These are phyloP conservation scores for Cordyceps fumosorosea DNA, from an alignment of 2,329 filamentous ascomycete genomes.

Conservation along the genomic window DNA sequence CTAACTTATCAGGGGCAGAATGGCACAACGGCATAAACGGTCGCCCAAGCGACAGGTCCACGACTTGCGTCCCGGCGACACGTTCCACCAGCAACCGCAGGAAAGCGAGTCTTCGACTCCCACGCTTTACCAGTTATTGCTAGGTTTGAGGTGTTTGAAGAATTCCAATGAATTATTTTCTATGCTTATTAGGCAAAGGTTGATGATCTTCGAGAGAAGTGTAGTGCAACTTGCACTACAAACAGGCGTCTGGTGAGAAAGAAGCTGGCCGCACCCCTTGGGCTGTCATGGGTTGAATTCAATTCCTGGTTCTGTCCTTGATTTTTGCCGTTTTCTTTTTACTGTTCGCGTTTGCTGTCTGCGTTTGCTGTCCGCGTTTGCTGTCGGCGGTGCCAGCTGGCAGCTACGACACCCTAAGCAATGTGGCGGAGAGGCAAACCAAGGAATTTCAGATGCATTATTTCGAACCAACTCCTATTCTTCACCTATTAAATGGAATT, in stretches of 20 bases:
- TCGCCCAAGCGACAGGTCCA: neutral
- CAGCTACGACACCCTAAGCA: too few relatives aligned
- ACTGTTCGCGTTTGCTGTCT: too few relatives aligned
- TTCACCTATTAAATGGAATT: conserved; percentile 40
- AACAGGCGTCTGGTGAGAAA: too few relatives aligned
- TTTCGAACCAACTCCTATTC: neutral
- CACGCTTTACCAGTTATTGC: too few relatives aligned
- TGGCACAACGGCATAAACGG: neutral
- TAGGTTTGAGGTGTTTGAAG: too few relatives aligned
- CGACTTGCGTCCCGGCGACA: neutral
- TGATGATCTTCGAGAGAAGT: too few relatives aligned
- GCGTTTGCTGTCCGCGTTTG: neutral
- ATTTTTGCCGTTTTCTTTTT: neutral
- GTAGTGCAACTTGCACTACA: too few relatives aligned
- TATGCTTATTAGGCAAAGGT: too few relatives aligned
- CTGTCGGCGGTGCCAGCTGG: neutral
- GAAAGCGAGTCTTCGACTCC: too few relatives aligned
- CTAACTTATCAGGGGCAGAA: neutral
- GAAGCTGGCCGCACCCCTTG: neutral
- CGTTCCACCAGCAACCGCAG: too few relatives aligned
- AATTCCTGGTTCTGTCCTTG: neutral
- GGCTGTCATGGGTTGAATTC: neutral
- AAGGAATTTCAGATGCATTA: neutral
- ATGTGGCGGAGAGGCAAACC: too few relatives aligned
- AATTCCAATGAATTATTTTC: too few relatives aligned